Base-by-base conservation (phyloP, 805 yeast genomes). In the Lipomyces starkeyi region DNA sequence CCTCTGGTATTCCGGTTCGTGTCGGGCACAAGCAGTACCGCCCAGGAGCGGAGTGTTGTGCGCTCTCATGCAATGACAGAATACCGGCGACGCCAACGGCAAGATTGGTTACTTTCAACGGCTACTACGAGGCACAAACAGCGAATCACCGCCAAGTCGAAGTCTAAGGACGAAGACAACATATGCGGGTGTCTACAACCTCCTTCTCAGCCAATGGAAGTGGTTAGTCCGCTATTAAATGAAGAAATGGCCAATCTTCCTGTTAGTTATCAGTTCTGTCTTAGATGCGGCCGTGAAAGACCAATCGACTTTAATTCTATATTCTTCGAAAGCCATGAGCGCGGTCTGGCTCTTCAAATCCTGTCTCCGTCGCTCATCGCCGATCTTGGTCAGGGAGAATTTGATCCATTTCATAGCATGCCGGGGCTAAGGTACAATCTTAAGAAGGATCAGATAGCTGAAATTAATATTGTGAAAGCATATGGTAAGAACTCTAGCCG, bases 21-120 rank as follows among this genome's bases (percentile, higher is more conserved):
- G 47, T 40, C 47, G 17, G 47, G 47, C 47, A 40, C 47, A 40
- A 40, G 47, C 47, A 40, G 47, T 40, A 40, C 47, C 47, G 47
- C 17, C 47, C 47, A 14, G 47, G 47, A 40, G 47, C 47, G 47
- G 47, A 13, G 47, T 14, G 47, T 40, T 3, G 47, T 40, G 47
- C 47, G 47, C 47, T 40, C 47, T 40, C 47, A 40, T 40, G 47
- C 47, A 40, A 40, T 40, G 47, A 40, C 47, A 17, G 47, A 40
- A 40, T 40, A 40, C 20, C 47, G 47, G 7, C 47, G 47, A 13
- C 47, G 47, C 47, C 47, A 40, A 40, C 47, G 47, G 47, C 47
- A 40, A 40, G n/a, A n/a, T n/a, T n/a, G n/a, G 47, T 40, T 14
- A 40, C 47, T 40, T 40, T 40, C n/a, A 35, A 35, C 47, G 20